Evolutionary conservation across 78 protist genomes (phyloP).

Genomic region (Polysphondylium violaceum): DNA sequence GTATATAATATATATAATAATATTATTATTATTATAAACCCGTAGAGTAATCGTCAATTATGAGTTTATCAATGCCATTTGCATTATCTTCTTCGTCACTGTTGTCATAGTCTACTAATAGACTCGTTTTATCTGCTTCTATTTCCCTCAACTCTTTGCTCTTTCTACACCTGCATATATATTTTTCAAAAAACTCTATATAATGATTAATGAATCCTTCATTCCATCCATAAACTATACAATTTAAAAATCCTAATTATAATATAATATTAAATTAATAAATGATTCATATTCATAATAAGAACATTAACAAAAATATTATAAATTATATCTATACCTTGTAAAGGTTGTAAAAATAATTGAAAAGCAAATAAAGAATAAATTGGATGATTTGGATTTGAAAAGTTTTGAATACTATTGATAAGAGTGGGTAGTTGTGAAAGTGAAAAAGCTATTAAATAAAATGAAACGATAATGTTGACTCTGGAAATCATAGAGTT

Average conservation of each 20-base stretch:
- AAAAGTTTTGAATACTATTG: slow-evolving; percentile 74
- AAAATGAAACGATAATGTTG: slow-evolving; percentile 70
- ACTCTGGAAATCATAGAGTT: slow-evolving; percentile 57
- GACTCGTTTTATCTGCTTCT: slow-evolving; percentile 16
- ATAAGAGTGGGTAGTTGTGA: slow-evolving; percentile 80
- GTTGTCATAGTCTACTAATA: slow-evolving; percentile 55
- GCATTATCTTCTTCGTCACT: slow-evolving; percentile 53
- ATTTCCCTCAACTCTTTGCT: slow-evolving; percentile 54
- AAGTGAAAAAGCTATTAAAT: slow-evolving; percentile 69
- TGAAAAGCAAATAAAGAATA: slow-evolving; percentile 52
- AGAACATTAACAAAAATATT: too few relatives aligned
- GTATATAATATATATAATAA: too few relatives aligned
- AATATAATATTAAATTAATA: background rate
- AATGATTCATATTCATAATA: background rate
- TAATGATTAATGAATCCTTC: slow-evolving; percentile 52
- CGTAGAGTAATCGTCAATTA: slow-evolving; percentile 72
- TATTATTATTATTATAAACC: too few relatives aligned
- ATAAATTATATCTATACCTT: slow-evolving; percentile 26
- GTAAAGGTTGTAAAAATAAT: slow-evolving; percentile 75
- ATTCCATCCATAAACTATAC: slow-evolving; percentile 60
- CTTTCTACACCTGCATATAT: slow-evolving; percentile 52
- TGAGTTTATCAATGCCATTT: slow-evolving; percentile 26
- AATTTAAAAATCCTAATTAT: slow-evolving; percentile 26
- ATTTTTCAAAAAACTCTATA: slow-evolving; percentile 43
- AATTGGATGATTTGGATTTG: slow-evolving; percentile 52